These are phyloP conservation scores for Echinochloa phyllopogon DNA, from an alignment of 176 grass and related monocot genomes.

Conservation along the genomic window DNA sequence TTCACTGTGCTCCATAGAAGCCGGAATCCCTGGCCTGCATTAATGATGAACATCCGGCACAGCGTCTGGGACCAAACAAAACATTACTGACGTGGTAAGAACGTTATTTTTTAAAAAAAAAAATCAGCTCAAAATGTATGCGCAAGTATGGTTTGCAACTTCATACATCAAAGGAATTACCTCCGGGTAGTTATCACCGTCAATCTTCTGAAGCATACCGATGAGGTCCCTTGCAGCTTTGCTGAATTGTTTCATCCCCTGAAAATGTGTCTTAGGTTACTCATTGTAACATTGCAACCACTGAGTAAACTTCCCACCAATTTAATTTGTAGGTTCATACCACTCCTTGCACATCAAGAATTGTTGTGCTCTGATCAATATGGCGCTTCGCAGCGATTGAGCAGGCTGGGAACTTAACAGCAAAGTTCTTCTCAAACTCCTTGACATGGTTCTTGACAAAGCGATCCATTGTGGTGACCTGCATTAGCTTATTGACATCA, in stretches of 20 bases:
- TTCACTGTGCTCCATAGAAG: conserved; percentile 94
- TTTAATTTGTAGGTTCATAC: conserved; percentile 53
- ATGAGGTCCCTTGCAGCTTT: conserved; percentile 94
- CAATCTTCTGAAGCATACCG: conserved; percentile 88
- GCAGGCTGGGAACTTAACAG: conserved; percentile 94
- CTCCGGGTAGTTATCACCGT: conserved; percentile 97
- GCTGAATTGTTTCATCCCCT: conserved; percentile 96
- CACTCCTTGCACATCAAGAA: conserved; percentile 97
- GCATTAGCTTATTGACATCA: conserved; percentile 86
- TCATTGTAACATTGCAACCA: conserved; percentile 20
- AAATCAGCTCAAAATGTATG: background rate
- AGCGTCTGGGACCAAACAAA: conserved; percentile 59
- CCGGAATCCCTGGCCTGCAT: conserved; percentile 94
- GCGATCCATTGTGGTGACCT: conserved; percentile 97
- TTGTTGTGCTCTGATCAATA: conserved; percentile 98
- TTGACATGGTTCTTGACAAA: conserved; percentile 95
- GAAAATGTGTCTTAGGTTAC: conserved; percentile 31
- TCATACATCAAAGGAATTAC: conserved; percentile 40
- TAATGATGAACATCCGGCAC: conserved; percentile 98
- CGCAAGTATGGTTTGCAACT: background rate
- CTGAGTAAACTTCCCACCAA: background rate
- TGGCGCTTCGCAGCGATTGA: conserved; percentile 83
- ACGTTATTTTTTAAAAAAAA: background rate
- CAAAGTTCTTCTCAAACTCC: conserved; percentile 94
- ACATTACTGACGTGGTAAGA: conserved; percentile 2